Percentiles rank a stretch among this genome's conserved stretches.
Conservation (phyloP, 495 filamentous ascomycete genomes). For the Sporormia fimetaria region DNA sequence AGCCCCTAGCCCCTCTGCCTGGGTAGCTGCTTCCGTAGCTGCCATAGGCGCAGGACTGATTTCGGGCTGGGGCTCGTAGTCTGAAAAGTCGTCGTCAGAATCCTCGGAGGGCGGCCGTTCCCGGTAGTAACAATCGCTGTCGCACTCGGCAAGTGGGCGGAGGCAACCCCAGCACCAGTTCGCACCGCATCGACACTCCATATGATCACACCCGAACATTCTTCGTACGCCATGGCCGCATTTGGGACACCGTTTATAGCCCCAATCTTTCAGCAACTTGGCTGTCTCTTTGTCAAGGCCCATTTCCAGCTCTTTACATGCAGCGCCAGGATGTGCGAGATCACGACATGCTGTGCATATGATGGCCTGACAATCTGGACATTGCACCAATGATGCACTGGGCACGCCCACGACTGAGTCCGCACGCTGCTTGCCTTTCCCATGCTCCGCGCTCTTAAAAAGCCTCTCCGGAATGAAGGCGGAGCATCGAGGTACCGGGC, state of each 20-base stretch:
- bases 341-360: constrained; percentile 27
- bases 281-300: constrained; percentile 23
- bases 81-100: constrained; percentile 5
- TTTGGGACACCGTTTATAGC: constrained; percentile 29
- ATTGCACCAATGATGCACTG: constrained; percentile 9
- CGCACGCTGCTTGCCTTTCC: constrained; percentile 14
- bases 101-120: too few species aligned
- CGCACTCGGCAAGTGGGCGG: constrained; percentile 8
- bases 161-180: constrained; percentile 31
- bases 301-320: constrained; percentile 17
- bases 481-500: constrained; percentile 28
- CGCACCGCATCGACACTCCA: constrained; percentile 29
- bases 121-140: constrained; percentile 18
- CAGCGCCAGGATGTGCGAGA: constrained; percentile 12
- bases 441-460: not conserved
- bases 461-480: constrained; percentile 27
- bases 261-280: constrained; percentile 19
- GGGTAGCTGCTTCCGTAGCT: too few species aligned
- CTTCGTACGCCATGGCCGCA: constrained; percentile 29
- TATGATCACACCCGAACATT: constrained; percentile 32
- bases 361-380: constrained; percentile 24
- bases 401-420: constrained; percentile 16
- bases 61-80: constrained; percentile 14
- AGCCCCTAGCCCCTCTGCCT: too few species aligned
- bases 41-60: too few species aligned